phyloP scores from a whole-genome alignment of 805 yeast genomes.

The Saturnispora sanitii region DNA sequence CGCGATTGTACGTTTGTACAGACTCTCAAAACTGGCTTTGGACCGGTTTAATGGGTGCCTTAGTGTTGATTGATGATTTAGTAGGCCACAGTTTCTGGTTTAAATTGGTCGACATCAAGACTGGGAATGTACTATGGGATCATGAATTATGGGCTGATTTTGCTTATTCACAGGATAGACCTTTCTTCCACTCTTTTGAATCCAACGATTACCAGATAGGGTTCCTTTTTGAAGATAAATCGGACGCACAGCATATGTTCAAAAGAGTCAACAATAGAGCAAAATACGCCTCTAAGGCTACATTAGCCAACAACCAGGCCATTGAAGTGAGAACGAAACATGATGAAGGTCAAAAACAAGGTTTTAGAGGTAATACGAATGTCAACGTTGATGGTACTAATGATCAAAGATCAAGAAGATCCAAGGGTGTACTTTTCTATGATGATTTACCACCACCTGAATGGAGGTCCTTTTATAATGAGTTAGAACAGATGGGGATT shows the following conservation, averaged over 20 bases:
- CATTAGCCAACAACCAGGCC: constrained; percentile 80
- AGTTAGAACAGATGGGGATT: constrained; percentile 69
- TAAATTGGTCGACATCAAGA: constrained; percentile 69
- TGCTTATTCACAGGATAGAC: constrained; percentile 85
- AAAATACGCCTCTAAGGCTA: constrained; percentile 80
- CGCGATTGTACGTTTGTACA: constrained; percentile 80
- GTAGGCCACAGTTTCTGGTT: constrained; percentile 92
- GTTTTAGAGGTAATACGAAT: constrained; percentile 71
- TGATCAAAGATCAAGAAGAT: constrained; percentile 46
- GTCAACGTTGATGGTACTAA: constrained; percentile 29
- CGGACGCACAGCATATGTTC: constrained; percentile 77
- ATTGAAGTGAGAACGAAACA: constrained; percentile 59
- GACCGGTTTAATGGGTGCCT: constrained; percentile 86
- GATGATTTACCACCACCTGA: constrained; percentile 77
- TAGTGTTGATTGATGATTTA: constrained; percentile 78
- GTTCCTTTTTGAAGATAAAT: constrained; percentile 76
- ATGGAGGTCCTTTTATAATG: constrained; percentile 68
- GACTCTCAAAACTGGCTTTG: constrained; percentile 70
- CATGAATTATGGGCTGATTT: constrained; percentile 87
- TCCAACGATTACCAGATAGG: constrained; percentile 85
- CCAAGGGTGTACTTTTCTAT: constrained; percentile 56
- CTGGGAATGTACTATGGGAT: constrained; percentile 87
- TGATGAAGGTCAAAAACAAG: constrained; percentile 31
- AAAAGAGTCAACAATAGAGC: constrained; percentile 67
- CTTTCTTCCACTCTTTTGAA: constrained; percentile 92